Percentiles rank a stretch among this genome's conserved stretches.
Evolutionary conservation across 768 basidiomycete genomes (phyloP).

Genomic region (Podaxis sp.): DNA sequence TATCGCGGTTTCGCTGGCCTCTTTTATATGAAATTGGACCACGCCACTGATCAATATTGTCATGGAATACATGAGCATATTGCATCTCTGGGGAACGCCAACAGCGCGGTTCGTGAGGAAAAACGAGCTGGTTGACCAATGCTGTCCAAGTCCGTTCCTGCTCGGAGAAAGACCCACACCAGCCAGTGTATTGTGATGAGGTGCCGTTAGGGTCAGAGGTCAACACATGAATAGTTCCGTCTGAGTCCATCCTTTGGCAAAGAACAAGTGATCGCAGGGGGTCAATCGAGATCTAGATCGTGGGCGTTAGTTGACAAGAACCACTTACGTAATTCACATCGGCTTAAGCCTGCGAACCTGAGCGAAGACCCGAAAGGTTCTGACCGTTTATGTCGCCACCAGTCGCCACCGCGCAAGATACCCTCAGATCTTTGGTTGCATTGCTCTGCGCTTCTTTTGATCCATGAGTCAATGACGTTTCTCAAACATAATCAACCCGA

Average conservation of each 20-base stretch:
- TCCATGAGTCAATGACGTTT: not conserved
- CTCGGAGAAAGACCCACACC: constrained; percentile 7
- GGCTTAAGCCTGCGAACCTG: not conserved
- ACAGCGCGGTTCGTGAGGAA: constrained; percentile 9
- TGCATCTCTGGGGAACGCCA: constrained; percentile 8
- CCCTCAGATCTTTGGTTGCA: constrained; percentile 16
- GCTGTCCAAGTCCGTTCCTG: constrained; percentile 12
- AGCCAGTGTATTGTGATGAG: constrained; percentile 14
- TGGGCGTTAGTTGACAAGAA: not conserved
- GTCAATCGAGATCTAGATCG: constrained; percentile 13
- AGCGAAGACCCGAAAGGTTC: not conserved
- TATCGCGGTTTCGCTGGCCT: constrained; percentile 9
- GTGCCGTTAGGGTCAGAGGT: constrained; percentile 6
- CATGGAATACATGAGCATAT: constrained; percentile 11
- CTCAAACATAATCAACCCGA: constrained; percentile 12
- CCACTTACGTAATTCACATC: constrained; percentile 1
- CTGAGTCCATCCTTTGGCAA: constrained; percentile 10
- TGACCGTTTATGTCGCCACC: not conserved
- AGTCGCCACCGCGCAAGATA: not conserved
- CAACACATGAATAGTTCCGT: constrained; percentile 15
- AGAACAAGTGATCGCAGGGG: constrained; percentile 10
- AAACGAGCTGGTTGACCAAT: constrained; percentile 13
- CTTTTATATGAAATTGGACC: constrained; percentile 25
- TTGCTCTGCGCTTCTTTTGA: constrained; percentile 1
- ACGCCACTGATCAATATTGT: constrained; percentile 16